Conservation (phyloP, 1,139 yeast genomes). For the Pichia sp. region DNA sequence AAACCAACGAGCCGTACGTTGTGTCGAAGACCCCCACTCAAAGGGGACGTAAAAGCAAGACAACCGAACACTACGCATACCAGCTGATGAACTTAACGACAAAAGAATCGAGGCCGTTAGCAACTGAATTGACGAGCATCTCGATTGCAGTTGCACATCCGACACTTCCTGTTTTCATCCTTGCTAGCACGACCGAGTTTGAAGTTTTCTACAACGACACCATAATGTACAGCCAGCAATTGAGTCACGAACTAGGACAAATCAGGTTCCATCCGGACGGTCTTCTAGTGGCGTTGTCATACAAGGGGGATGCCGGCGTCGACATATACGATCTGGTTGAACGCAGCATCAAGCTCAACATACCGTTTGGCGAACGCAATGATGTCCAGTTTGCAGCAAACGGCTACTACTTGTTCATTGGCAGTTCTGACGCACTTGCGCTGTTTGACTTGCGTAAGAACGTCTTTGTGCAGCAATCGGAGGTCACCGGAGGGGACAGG, state of each 20-base stretch:
- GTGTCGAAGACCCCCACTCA: background rate
- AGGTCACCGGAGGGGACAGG: background rate
- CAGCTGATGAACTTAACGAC: conserved; percentile 1
- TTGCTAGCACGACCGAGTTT: conserved; percentile 17
- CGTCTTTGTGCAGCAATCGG: conserved; percentile 1
- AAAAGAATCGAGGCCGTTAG: background rate
- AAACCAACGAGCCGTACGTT: conserved; percentile 8
- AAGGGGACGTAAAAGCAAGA: conserved; percentile 3
- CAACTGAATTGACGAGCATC: conserved; percentile 4
- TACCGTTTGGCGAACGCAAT: conserved; percentile 24
- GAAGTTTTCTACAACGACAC: conserved; percentile 14
- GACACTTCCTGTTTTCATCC: conserved; percentile 20
- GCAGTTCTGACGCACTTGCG: background rate
- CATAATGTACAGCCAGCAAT: conserved; percentile 11
- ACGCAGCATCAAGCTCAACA: conserved; percentile 12
- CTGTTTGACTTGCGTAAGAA: conserved; percentile 15
- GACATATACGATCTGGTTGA: conserved; percentile 36
- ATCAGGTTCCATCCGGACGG: conserved; percentile 60
- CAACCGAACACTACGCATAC: conserved; percentile 1
- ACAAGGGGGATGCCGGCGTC: conserved; percentile 35
- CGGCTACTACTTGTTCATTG: conserved; percentile 14
- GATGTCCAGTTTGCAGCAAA: conserved; percentile 23
- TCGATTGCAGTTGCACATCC: conserved; percentile 22
- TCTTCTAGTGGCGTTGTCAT: conserved; percentile 49
- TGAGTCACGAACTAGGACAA: background rate